These are phyloP conservation scores for Vachellia pachyceras DNA, from an alignment of 306 rosid genomes.

Conservation along the genomic window DNA sequence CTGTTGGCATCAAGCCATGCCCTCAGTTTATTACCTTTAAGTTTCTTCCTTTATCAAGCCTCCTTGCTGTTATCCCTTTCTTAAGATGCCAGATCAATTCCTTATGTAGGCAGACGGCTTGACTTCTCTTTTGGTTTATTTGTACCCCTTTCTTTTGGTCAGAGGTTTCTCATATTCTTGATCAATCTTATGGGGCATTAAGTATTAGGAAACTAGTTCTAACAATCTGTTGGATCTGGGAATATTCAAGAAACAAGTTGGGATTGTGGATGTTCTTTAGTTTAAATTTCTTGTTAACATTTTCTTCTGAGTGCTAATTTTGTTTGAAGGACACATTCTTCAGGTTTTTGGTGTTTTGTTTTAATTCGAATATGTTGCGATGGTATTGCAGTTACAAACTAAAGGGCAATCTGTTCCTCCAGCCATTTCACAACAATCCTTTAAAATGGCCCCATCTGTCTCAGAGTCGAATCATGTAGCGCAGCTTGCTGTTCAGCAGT, in stretches of 20 bases:
- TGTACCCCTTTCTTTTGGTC: conserved; percentile 5
- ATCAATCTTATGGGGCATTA: conserved; percentile 14
- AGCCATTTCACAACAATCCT: conserved; percentile 54
- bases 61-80: not conserved
- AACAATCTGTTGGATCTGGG: not conserved
- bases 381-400: conserved; percentile 72
- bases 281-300: not conserved
- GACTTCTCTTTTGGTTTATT: not conserved
- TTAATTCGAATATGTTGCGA: conserved; percentile 13
- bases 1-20: not conserved
- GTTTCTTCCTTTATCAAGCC: not conserved
- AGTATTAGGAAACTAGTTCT: conserved; percentile 14
- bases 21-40: not conserved
- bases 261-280: not conserved
- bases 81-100: conserved; percentile 6
- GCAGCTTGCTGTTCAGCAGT: conserved; percentile 69
- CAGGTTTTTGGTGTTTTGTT: not conserved
- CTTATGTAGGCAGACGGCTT: not conserved
- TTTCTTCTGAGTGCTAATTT: not conserved
- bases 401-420: conserved; percentile 63
- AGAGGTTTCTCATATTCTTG: not conserved
- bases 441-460: conserved; percentile 52
- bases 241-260: not conserved
- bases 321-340: not conserved
- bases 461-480: conserved; percentile 70